Evolutionary conservation across 2,329 filamentous ascomycete genomes (phyloP), one percentile per base, ranked within the genome.

Genomic region (Botrytis hyacinthi): DNA sequence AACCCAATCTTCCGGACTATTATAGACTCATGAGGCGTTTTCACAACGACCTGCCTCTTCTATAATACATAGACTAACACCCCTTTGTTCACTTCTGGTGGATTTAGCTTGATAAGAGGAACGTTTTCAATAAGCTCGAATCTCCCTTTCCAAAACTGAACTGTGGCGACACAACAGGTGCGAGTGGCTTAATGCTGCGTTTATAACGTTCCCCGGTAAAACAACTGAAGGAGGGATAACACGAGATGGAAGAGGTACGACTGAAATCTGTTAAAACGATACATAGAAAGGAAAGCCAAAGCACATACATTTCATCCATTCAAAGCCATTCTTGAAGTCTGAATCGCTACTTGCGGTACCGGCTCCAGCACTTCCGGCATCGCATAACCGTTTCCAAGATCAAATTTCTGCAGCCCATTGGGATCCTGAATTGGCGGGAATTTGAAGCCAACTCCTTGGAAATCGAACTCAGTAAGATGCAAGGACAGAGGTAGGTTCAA

Each of bases 341-440:
- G 14, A 4, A 0, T 18, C 12, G 0, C 12, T 29, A 18, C 3
- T 4, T 57, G 14, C 3, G n/a, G 51, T 18, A 18, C n/a, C 1
- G n/a, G 51, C 29, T 32, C n/a, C 51, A 57, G 14, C 51, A 18
- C n/a, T 14, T 18, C 6, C 14, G 1, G 14, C 16, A 16, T 16
- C 2, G 14, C 6, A n/a, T 16, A 18, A 57, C 14, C 7, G 16
- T 9, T 57, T 29, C 18, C 51, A 8, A 3, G 3, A 18, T 18
- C 14, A 9, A 18, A 9, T 9, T 4, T 16, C 14, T 32, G n/a
- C 6, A 29, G 7, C 7, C n/a, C 7, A 9, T 18, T 4, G 2
- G 16, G n/a, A 32, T 29, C 7, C 14, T 9, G 14, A 18, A 32
- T 29, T 9, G 51, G 51, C 14, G 51, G 14, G 0, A 29, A 18